Percentiles rank a stretch among this genome's conserved stretches.
Evolutionary conservation across 495 filamentous ascomycete species (phyloP).

Genomic region (Lentithecium fluviatile): DNA sequence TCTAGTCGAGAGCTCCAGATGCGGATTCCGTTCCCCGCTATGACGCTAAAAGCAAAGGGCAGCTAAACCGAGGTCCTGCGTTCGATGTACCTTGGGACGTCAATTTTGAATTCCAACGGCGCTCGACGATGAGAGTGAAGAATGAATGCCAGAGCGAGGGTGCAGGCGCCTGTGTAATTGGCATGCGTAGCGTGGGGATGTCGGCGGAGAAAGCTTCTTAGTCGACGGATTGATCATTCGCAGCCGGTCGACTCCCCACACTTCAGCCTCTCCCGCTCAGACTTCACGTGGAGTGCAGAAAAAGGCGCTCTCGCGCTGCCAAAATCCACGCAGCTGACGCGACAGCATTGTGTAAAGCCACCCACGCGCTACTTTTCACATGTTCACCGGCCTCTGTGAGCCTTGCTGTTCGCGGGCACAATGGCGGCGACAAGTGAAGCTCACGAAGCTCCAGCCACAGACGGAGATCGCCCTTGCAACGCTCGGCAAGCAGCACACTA

Average conservation of each 20-base stretch:
- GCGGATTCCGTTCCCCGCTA: slow-evolving; percentile 30
- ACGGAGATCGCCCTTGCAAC: not conserved
- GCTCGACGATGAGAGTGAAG: not conserved
- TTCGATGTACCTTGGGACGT: not conserved
- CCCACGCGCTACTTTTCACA: not conserved
- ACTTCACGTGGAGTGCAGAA: slow-evolving; percentile 28
- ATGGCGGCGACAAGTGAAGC: too few relatives aligned
- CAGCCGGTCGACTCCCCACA: slow-evolving; percentile 27
- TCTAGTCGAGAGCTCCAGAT: slow-evolving; percentile 12
- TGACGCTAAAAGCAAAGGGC: slow-evolving; percentile 31
- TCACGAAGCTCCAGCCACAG: slow-evolving; percentile 18
- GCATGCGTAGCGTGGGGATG: slow-evolving; percentile 1
- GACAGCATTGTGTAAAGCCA: slow-evolving; percentile 9
- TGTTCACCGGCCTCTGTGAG: not conserved
- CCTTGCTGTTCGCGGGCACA: not conserved
- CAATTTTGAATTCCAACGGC: too few relatives aligned
- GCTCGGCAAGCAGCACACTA: slow-evolving; percentile 14
- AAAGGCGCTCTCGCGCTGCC: not conserved
- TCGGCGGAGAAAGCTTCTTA: not conserved
- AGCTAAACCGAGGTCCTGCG: slow-evolving; percentile 14
- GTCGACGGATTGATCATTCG: slow-evolving; percentile 4
- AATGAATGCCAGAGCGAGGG: too few relatives aligned
- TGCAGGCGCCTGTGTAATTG: too few relatives aligned
- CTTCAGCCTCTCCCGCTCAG: slow-evolving; percentile 32
- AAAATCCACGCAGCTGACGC: slow-evolving; percentile 16